Evolutionary conservation across 148 eudicot genomes (phyloP).

Genomic region (Camellia japonica): DNA sequence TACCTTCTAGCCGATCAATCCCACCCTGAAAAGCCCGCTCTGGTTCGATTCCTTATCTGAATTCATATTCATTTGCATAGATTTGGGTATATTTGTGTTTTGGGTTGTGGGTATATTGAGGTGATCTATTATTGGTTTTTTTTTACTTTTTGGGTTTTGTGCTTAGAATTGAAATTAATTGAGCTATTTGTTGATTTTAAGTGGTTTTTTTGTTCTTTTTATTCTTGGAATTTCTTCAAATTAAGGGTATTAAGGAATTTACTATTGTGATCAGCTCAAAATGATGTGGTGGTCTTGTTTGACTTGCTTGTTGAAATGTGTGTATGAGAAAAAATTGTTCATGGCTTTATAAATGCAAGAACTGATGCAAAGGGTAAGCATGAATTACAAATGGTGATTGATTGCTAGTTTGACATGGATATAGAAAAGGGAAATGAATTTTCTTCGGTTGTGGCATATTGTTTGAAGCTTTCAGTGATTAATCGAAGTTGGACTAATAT

Average conservation of each 20-base stretch:
- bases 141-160: too few relatives aligned
- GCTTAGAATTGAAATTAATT: too few relatives aligned
- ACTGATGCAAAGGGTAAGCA: not conserved
- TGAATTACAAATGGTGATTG: not conserved
- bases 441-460: not conserved
- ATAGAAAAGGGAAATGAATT: not conserved
- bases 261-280: not conserved
- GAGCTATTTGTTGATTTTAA: not conserved
- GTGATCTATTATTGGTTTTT: too few relatives aligned
- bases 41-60: conserved; percentile 40
- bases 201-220: not conserved
- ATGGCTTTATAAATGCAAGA: not conserved
- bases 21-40: conserved; percentile 82
- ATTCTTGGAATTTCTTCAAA: not conserved
- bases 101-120: too few relatives aligned
- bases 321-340: not conserved
- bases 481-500: not conserved
- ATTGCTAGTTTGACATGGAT: not conserved
- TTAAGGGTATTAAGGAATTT: not conserved
- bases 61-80: not conserved
- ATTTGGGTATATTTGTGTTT: not conserved
- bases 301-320: not conserved
- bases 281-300: not conserved
- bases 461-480: not conserved
- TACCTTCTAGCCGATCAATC: conserved; percentile 92